These are phyloP conservation scores for Oropetium thomaeum DNA, from an alignment of 176 grass and related monocot genomes.

Conservation along the genomic window DNA sequence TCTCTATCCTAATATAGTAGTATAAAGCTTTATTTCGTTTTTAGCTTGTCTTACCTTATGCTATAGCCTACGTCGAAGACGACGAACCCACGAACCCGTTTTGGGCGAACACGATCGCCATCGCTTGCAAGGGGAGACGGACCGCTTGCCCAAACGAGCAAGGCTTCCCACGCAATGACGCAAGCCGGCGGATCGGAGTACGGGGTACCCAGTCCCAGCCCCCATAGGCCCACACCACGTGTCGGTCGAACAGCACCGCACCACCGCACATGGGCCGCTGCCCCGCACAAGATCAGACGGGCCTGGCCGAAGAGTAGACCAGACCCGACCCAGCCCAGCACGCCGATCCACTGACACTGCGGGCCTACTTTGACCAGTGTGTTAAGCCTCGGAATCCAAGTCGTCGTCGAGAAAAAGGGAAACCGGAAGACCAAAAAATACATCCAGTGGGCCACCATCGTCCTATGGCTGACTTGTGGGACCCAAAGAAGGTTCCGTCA, in stretches of 20 bases:
- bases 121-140: background rate
- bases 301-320: background rate
- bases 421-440: background rate
- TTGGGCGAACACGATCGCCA: background rate
- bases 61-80: background rate
- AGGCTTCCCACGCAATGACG: background rate
- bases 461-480: background rate
- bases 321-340: no score
- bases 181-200: no score
- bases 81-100: background rate
- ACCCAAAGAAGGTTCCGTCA: background rate
- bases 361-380: background rate
- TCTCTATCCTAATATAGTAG: no score
- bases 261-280: background rate
- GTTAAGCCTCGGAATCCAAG: no score
- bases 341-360: background rate
- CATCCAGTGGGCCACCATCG: background rate
- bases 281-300: background rate
- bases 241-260: no score
- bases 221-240: no score
- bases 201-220: no score
- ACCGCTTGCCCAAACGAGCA: background rate
- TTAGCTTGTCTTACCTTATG: background rate
- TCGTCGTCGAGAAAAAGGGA: conserved; percentile 6
- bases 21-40: background rate